Base-by-base conservation (phyloP, 139 green algal genomes). In the Auxenochlorella pyrenoidosa region DNA sequence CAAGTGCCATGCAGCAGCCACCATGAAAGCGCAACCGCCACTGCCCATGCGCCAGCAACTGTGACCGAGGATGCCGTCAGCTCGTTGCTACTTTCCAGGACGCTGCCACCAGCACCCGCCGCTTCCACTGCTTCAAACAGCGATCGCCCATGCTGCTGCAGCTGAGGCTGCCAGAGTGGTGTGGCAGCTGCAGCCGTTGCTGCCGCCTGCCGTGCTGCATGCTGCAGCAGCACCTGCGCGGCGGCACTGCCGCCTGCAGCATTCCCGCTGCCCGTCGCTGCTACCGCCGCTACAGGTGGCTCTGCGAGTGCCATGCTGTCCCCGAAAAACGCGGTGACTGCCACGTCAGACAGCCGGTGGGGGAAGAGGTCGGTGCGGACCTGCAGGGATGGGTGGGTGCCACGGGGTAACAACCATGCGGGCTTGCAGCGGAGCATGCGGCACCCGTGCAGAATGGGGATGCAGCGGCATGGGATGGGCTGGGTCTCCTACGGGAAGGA, bases 291-390 rank as follows among this genome's bases (percentile, higher is more conserved):
- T 18, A 21, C 75, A n/a, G n/a, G n/a, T 63, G 75, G 2, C 30
- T 4, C 43, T 63, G 75, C 75, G 28, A 30, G 26, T 41, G 75
- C 26, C 28, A 40, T 26, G 8, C 10, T 32, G 2, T 58, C 19
- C 40, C 66, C 82, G 58, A 86, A 86, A 19, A 86, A 86, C 1
- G 78, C 44, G 3, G 44, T 47, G 34, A 79, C 66, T 0, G 43
- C 19, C 32, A 86, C 43, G n/a, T 68, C 43, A 1, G 41, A 24
- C 28, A 66, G 82, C 21, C 16, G 16, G 44, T 51, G 82, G 2
- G 63, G 65, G 41, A 58, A 86, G 15, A 65, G 66, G 40, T 86
- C 82, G 32, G 43, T 24, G 16, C 66, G 82, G 32, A 79, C 66
- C 82, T 79, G 43, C 43, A 86, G 54, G n/a, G n/a, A n/a, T 10